phyloP scores from a whole-genome alignment of 768 basidiomycete species.

The Mycena epipterygia region DNA sequence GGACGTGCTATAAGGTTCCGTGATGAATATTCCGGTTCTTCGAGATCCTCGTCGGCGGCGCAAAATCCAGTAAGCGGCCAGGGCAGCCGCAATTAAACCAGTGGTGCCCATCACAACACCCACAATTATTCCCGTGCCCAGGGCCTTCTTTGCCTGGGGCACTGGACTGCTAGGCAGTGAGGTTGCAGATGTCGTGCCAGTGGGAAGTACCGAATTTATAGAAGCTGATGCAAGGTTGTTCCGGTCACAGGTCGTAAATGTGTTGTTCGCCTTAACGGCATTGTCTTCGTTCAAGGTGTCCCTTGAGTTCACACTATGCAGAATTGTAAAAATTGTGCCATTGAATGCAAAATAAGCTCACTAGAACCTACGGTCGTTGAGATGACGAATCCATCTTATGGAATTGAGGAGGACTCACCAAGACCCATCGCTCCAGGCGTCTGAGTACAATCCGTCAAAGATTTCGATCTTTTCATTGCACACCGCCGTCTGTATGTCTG shows the following conservation, averaged over 20 bases:
- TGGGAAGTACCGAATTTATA: neutral
- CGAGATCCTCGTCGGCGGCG: no score
- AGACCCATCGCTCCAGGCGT: constrained; percentile 36
- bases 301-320: constrained; percentile 39
- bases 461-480: constrained; percentile 41
- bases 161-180: no score
- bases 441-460: constrained; percentile 33
- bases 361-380: neutral
- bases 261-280: constrained; percentile 41
- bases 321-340: neutral
- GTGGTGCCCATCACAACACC: no score
- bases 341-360: neutral
- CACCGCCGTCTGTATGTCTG: constrained; percentile 36
- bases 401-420: constrained; percentile 25
- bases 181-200: no score
- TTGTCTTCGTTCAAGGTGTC: constrained; percentile 36
- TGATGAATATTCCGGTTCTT: no score
- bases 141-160: no score
- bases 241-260: constrained; percentile 41
- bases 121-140: no score
- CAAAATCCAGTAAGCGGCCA: no score
- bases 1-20: no score
- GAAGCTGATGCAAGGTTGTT: neutral
- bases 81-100: no score
- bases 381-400: neutral